Base-by-base conservation (phyloP, 2,329 filamentous ascomycete species). In the Mollisia scopiformis region DNA sequence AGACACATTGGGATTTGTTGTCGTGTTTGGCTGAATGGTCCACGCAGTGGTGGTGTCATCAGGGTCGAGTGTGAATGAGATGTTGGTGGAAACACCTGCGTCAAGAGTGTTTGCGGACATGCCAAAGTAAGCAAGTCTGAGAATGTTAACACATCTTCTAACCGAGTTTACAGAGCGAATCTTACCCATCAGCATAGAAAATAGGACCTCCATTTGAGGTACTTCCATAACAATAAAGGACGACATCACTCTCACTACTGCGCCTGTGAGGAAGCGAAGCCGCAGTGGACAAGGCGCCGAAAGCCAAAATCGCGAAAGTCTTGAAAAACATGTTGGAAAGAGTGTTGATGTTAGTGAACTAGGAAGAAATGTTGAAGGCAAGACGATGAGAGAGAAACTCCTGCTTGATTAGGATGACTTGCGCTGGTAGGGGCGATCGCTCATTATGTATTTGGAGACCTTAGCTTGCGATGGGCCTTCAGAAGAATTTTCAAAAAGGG, bases 51-150 rank as follows among this genome's bases (percentile, higher is more conserved):
- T 66, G 7, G 66, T 64, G 35, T 68, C 63, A 28, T 69, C 55
- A 7, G 66, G 37, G n/a, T 66, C 68, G 14, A 66, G 59, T 14
- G 66, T 58, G 58, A 73, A 66, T 37, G 71, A 75, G 55, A 76
- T 66, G 60, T 75, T 74, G 19, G 70, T 67, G 10, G 64, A 63
- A 23, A 69, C 53, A 14, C 60, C 53, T 6, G 65, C 66, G 31
- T 62, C 66, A 6, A 62, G 49, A 6, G 66, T 68, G 23, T 59
- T 51, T 3, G n/a, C 16, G 11, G 4, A n/a, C 1, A 25, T 37
- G 7, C 73, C 74, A 33, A 74, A 67, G 55, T 75, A 76, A n/a
- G 73, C 74, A 47, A 70, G 61, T 2, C 72, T 74, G 75, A 37
- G 3, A 33, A 39, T 19, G 30, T 23, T 8, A 52, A 7, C n/a